Percentiles rank a stretch among this genome's conserved stretches.
Conservation (phyloP, 148 eudicot genomes). For the Rhododendron williamsianum region DNA sequence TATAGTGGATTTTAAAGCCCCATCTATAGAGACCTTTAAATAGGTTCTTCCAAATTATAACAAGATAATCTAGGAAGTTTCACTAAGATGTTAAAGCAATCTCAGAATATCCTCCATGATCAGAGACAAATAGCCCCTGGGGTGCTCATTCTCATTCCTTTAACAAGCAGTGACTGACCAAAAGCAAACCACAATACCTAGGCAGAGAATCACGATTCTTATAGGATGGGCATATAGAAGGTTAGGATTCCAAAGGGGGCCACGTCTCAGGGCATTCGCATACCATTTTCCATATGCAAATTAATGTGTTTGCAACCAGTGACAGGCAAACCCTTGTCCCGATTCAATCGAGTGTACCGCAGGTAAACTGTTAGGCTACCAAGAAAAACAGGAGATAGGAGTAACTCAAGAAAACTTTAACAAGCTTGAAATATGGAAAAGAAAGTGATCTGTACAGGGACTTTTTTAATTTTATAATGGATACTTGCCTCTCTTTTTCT, state of each 20-base stretch:
- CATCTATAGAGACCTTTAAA: not conserved
- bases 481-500: constrained; percentile 68
- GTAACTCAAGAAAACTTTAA: not conserved
- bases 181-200: not conserved
- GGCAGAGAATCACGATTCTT: not conserved
- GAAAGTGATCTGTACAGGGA: not conserved
- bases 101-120: not conserved
- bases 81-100: not conserved
- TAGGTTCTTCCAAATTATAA: not conserved
- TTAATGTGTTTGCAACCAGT: not conserved
- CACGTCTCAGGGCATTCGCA: not conserved
- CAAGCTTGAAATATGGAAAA: not conserved
- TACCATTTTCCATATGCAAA: not conserved
- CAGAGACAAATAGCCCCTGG: not conserved
- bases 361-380: not conserved
- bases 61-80: not conserved
- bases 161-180: not conserved
- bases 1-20: not conserved
- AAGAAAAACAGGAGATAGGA: not conserved
- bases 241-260: not conserved
- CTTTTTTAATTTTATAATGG: not conserved
- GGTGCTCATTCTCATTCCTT: not conserved
- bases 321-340: not conserved
- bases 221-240: not conserved
- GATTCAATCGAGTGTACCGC: not conserved